Conservation (phyloP, 305 asterid genomes). For the Solanum chacoense region DNA sequence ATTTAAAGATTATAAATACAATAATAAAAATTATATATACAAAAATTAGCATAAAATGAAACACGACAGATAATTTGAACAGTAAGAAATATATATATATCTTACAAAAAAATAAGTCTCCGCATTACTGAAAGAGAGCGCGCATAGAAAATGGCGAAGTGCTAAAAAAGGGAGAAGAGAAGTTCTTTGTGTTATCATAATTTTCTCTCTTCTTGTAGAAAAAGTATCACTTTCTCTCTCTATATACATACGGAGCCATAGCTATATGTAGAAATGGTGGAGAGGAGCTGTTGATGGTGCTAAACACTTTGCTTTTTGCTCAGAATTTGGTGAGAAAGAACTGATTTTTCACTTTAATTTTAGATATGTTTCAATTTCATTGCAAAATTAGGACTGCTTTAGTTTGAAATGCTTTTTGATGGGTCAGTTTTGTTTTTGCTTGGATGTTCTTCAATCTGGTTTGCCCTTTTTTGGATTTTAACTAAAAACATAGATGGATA, state of each 20-base stretch:
- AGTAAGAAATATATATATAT: background rate
- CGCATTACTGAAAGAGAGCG: background rate
- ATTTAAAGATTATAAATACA: too few relatives aligned
- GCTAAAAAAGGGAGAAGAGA: background rate
- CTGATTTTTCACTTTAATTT: background rate
- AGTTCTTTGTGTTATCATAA: background rate
- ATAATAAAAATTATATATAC: too few relatives aligned
- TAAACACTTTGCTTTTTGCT: background rate
- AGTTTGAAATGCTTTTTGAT: background rate
- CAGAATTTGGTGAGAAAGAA: background rate
- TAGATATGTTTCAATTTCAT: background rate
- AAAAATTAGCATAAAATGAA: background rate
- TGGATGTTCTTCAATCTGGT: background rate
- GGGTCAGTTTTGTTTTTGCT: background rate
- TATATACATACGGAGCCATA: background rate
- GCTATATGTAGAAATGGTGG: background rate
- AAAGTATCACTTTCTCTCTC: background rate
- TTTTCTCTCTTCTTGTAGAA: background rate
- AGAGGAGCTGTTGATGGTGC: background rate
- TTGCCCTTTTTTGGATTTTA: background rate
- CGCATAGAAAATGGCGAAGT: background rate
- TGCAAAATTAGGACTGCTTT: background rate
- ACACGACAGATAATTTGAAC: background rate
- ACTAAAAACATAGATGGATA: background rate
- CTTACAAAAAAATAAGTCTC: background rate